These are phyloP conservation scores for Trichoderma sp. DNA, from an alignment of 2,329 filamentous ascomycete genomes.

Conservation along the genomic window DNA sequence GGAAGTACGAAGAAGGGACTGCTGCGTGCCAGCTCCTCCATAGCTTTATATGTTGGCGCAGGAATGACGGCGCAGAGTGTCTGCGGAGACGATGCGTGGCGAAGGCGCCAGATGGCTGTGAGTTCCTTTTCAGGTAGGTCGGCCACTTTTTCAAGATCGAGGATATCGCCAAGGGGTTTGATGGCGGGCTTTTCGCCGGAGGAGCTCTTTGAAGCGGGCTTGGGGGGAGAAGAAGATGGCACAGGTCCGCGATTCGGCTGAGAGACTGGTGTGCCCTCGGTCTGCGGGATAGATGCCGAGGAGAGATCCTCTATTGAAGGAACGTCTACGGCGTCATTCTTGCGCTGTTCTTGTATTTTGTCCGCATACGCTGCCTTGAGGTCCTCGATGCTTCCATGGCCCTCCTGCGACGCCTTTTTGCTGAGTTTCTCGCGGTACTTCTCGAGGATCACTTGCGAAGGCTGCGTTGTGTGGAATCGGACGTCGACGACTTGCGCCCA, in stretches of 20 bases:
- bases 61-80: slow-evolving; percentile 85
- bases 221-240: slow-evolving; percentile 27
- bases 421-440: slow-evolving; percentile 87
- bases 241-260: slow-evolving; percentile 36
- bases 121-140: slow-evolving; percentile 77
- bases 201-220: slow-evolving; percentile 21
- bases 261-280: slow-evolving; percentile 37
- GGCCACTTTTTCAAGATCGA: slow-evolving; percentile 78
- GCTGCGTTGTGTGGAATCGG: slow-evolving; percentile 77
- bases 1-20: slow-evolving; percentile 91
- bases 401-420: slow-evolving; percentile 72
- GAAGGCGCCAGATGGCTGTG: slow-evolving; percentile 83
- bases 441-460: slow-evolving; percentile 67
- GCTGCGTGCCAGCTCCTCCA: slow-evolving; percentile 67
- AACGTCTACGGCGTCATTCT: slow-evolving; percentile 59
- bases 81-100: slow-evolving; percentile 69
- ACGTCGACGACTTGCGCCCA: slow-evolving; percentile 93
- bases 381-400: slow-evolving; percentile 67
- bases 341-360: slow-evolving; percentile 71
- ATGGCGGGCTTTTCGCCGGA: slow-evolving; percentile 33
- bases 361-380: slow-evolving; percentile 82
- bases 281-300: slow-evolving; percentile 34
- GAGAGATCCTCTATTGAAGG: slow-evolving; percentile 27
- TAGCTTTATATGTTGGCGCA: slow-evolving; percentile 66
- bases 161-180: slow-evolving; percentile 51